A percentile compares a stretch with the other conserved stretches of the same genome.
phyloP scores from a whole-genome alignment of 257 asterid genomes.

The Gynochthodes officinalis region DNA sequence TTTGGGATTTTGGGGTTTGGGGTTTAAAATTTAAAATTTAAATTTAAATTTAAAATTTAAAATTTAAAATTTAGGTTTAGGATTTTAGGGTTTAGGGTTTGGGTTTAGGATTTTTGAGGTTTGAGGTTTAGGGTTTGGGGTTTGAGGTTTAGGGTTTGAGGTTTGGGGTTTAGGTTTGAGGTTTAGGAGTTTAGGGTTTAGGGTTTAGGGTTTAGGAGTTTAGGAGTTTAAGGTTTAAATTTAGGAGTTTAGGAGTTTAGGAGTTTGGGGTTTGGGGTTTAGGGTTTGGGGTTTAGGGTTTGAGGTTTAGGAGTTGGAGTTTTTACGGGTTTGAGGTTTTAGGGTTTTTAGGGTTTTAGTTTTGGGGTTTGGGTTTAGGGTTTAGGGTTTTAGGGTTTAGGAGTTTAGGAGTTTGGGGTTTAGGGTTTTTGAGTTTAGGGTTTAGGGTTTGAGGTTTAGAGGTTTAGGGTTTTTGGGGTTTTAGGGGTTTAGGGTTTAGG shows the following conservation, averaged over 20 bases:
- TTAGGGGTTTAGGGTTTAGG: no score
- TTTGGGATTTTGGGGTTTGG: background rate
- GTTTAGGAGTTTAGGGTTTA: no score
- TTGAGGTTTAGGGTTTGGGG: constrained; percentile 2
- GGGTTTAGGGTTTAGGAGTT: constrained; percentile 1
- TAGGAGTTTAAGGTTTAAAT: background rate
- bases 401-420: constrained; percentile 2
- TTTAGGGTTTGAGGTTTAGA: background rate
- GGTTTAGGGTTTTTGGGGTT: no score
- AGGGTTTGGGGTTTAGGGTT: constrained; percentile 1
- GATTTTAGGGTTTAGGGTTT: background rate
- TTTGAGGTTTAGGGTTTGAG: background rate
- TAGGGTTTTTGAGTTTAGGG: background rate
- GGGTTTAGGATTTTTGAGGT: background rate
- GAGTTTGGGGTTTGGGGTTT: background rate
- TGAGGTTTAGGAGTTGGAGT: background rate
- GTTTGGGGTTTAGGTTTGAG: background rate
- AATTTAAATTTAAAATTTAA: no score
- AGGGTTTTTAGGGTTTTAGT: background rate
- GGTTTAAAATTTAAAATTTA: background rate
- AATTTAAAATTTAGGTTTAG: no score
- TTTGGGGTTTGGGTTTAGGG: constrained; percentile 3
- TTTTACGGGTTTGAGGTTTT: background rate
- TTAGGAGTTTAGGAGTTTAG: background rate
- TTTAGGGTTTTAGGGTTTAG: background rate